Evolutionary conservation across 78 protist genomes (phyloP).

Genomic region (Andalucia godoyi): DNA sequence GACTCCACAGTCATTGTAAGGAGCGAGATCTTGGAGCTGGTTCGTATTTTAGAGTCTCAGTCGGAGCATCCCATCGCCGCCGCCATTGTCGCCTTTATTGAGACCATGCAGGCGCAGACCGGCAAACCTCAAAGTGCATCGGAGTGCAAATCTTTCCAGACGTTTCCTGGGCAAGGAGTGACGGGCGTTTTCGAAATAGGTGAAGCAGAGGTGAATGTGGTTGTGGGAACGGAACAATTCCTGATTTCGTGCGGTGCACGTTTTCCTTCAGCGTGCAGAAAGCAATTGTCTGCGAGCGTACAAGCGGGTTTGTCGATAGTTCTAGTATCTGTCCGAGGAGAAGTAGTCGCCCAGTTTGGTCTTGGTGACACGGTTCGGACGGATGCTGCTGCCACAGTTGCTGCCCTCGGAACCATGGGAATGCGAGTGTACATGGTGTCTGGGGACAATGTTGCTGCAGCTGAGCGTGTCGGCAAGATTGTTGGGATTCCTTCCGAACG

Average conservation of each 20-base stretch:
- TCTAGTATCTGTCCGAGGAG: slow-evolving; percentile 15
- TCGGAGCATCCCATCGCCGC: slow-evolving; percentile 70
- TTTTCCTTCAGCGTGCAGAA: too few species aligned
- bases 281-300: too few species aligned
- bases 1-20: not conserved
- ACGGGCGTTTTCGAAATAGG: too few species aligned
- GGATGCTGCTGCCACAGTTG: slow-evolving; percentile 44
- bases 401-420: slow-evolving; percentile 16
- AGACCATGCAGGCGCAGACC: too few species aligned
- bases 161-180: too few species aligned
- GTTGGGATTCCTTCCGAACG: slow-evolving; percentile 10
- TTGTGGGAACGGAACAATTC: too few species aligned
- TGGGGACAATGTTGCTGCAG: slow-evolving; percentile 70
- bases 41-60: not conserved
- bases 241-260: too few species aligned
- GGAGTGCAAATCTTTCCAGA: too few species aligned
- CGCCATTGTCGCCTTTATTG: slow-evolving; percentile 54
- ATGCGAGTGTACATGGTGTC: slow-evolving; percentile 61
- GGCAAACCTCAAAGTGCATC: too few species aligned
- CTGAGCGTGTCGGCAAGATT: slow-evolving; percentile 17
- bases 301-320: too few species aligned
- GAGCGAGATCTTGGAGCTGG: too few species aligned
- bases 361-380: slow-evolving; percentile 18
- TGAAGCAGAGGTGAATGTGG: too few species aligned
- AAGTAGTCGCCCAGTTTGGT: not conserved